Percentiles rank a stretch among this genome's conserved stretches.
These are phyloP conservation scores for Alternaria gansuensis DNA, from an alignment of 2,329 filamentous ascomycete species.

Conservation along the genomic window DNA sequence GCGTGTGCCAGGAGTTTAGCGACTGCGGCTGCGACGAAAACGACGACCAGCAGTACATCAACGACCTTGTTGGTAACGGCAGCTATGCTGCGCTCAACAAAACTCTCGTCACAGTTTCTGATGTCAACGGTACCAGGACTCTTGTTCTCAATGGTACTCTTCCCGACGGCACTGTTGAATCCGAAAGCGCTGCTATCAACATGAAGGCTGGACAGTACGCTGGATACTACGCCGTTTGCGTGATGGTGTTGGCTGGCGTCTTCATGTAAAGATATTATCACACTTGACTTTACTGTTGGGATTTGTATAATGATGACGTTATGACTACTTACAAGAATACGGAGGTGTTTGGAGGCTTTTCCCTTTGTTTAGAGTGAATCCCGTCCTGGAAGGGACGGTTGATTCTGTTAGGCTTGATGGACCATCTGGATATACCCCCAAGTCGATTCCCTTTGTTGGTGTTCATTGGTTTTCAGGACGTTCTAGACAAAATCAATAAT, in stretches of 20 bases:
- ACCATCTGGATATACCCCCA: slow-evolving; percentile 6
- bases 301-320: slow-evolving; percentile 12
- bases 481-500: background rate
- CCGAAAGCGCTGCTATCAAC: slow-evolving; percentile 37
- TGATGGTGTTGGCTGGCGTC: slow-evolving; percentile 48
- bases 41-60: slow-evolving; percentile 66
- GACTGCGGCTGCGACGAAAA: slow-evolving; percentile 76
- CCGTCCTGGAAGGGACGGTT: background rate
- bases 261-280: slow-evolving; percentile 15
- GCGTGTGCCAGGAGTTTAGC: slow-evolving; percentile 66
- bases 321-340: slow-evolving; percentile 6
- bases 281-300: background rate
- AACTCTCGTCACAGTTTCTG: slow-evolving; percentile 67
- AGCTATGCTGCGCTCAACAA: slow-evolving; percentile 68
- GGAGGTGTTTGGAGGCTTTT: background rate
- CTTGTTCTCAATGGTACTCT: slow-evolving; percentile 80
- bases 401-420: background rate
- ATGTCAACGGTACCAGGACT: slow-evolving; percentile 69
- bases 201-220: slow-evolving; percentile 41
- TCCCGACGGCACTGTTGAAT: slow-evolving; percentile 50
- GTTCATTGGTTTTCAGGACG: no score
- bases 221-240: slow-evolving; percentile 53
- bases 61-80: slow-evolving; percentile 65
- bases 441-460: background rate
- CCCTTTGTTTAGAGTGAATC: background rate